Conservation (phyloP, 352 stramenopile genomes). For the Globisporangium middletonii region DNA sequence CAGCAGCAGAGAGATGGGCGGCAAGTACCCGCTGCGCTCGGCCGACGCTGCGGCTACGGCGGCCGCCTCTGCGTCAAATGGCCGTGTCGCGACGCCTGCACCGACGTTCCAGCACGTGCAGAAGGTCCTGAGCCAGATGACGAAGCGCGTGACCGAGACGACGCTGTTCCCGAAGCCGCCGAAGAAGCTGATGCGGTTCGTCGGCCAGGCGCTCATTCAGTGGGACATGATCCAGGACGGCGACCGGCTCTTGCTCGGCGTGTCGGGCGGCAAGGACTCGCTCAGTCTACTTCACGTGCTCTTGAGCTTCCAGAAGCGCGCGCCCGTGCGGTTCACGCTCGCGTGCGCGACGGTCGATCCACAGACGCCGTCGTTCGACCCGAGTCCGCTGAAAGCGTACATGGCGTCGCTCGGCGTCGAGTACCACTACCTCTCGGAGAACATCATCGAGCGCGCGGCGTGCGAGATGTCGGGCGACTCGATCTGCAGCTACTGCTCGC, state of each 20-base stretch:
- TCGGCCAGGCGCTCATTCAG: conserved; percentile 90
- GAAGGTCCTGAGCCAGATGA: conserved; percentile 33
- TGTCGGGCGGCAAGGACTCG: conserved; percentile 98
- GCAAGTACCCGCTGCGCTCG: conserved; percentile 49
- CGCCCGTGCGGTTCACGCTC: conserved; percentile 93
- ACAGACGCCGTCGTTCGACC: conserved; percentile 96
- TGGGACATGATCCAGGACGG: conserved; percentile 96
- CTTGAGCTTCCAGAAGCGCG: conserved; percentile 90
- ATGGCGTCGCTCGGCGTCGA: conserved; percentile 91
- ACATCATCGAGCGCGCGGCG: conserved; percentile 87
- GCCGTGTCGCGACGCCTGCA: conserved; percentile 3
- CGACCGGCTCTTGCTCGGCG: conserved; percentile 91
- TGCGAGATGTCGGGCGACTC: conserved; percentile 86
- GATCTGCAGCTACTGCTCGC: conserved; percentile 95
- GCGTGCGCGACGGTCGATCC: conserved; percentile 96
- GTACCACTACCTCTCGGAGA: conserved; percentile 94
- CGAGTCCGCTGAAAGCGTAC: conserved; percentile 95
- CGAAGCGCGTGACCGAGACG: conserved; percentile 35
- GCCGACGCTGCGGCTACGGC: conserved; percentile 10
- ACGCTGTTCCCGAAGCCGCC: conserved; percentile 63
- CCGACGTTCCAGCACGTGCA: conserved; percentile 31
- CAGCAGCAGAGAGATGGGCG: conserved; percentile 24
- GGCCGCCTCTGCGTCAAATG: conserved; percentile 1
- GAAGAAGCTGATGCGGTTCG: conserved; percentile 69
- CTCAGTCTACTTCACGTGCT: conserved; percentile 95